A percentile compares a stretch with the other conserved stretches of the same genome.
These are phyloP conservation scores for Diplodia intermedia DNA, from an alignment of 2,329 filamentous ascomycete genomes.

Conservation along the genomic window DNA sequence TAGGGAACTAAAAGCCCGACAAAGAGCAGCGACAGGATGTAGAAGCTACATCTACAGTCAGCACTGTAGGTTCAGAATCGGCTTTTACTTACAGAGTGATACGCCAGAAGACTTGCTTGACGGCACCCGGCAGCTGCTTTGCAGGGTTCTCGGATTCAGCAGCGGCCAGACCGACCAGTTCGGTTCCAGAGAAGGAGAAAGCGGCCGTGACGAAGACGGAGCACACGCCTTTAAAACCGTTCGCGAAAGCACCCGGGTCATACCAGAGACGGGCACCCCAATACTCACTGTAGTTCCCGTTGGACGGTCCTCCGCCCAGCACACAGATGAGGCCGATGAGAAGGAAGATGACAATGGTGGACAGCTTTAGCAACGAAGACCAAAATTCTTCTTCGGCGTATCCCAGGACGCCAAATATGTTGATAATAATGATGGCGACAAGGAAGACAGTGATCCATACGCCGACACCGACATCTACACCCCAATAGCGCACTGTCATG, in stretches of 20 bases:
- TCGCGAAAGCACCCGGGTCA: slow-evolving; percentile 81
- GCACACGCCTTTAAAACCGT: slow-evolving; percentile 84
- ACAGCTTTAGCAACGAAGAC: slow-evolving; percentile 84
- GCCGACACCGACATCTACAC: slow-evolving; percentile 62
- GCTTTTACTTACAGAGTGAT: slow-evolving; percentile 61
- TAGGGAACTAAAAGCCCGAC: slow-evolving; percentile 85
- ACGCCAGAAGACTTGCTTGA: slow-evolving; percentile 96
- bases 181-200: slow-evolving; percentile 77
- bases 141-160: slow-evolving; percentile 80
- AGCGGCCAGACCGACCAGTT: slow-evolving; percentile 78
- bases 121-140: slow-evolving; percentile 84
- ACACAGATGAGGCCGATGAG: slow-evolving; percentile 87
- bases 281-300: slow-evolving; percentile 59
- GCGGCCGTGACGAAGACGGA: slow-evolving; percentile 78
- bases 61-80: background rate
- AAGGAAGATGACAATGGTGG: slow-evolving; percentile 87
- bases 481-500: slow-evolving; percentile 85
- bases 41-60: slow-evolving; percentile 62
- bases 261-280: slow-evolving; percentile 81
- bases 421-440: slow-evolving; percentile 76
- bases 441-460: slow-evolving; percentile 87
- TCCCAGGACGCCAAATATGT: slow-evolving; percentile 84
- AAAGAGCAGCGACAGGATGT: slow-evolving; percentile 80
- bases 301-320: slow-evolving; percentile 69
- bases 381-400: slow-evolving; percentile 91